These are phyloP conservation scores for Phtheirospermum japonicum DNA, from an alignment of 257 asterid species.

Conservation along the genomic window DNA sequence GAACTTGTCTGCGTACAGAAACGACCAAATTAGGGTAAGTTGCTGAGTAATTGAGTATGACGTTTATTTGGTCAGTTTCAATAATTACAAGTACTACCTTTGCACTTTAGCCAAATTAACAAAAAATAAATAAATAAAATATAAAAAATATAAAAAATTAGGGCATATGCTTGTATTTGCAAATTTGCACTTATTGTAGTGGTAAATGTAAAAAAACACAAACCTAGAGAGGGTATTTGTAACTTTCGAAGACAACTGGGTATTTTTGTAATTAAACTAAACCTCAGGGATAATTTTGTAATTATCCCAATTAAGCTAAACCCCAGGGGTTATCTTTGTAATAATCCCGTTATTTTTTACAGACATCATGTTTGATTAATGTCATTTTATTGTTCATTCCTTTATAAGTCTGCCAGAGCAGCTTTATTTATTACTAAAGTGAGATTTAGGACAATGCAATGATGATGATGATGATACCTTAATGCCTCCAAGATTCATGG, in stretches of 20 bases:
- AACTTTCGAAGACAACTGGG: too few species aligned
- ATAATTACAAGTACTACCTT: background rate
- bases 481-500: constrained; percentile 97
- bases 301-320: too few species aligned
- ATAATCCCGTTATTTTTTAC: background rate
- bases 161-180: background rate
- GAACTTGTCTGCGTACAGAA: constrained; percentile 63
- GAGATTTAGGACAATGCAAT: constrained; percentile 8
- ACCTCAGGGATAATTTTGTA: too few species aligned
- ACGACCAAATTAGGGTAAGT: background rate
- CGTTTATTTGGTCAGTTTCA: background rate
- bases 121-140: too few species aligned
- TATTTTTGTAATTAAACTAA: too few species aligned
- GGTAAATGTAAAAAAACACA: background rate
- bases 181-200: too few species aligned
- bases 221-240: too few species aligned
- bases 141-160: too few species aligned
- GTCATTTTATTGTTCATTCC: background rate
- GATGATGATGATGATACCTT: constrained; percentile 42
- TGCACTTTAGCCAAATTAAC: background rate
- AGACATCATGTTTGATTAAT: too few species aligned
- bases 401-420: background rate
- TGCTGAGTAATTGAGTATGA: background rate
- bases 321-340: background rate
- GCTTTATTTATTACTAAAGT: background rate